Base-by-base conservation (phyloP, 805 yeast species). In the Citeromyces nyonsensis region DNA sequence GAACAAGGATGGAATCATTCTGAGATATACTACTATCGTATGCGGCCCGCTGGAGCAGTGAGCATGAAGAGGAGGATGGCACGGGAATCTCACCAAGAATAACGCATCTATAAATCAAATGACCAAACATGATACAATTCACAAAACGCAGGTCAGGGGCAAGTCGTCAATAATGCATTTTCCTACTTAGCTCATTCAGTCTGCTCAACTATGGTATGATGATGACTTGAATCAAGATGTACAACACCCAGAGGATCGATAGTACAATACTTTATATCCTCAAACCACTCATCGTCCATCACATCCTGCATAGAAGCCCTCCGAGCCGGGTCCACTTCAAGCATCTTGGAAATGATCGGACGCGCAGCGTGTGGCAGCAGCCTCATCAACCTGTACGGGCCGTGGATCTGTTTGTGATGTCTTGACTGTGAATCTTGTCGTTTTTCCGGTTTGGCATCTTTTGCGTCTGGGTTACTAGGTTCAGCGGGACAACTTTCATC, bases 341-440 rank as follows among this genome's bases (percentile, higher is more conserved):
- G 53, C 73, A 81, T 78, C 36, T 56, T 62, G 15, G 79, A 73
- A 22, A 81, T 60, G 8, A 81, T 59, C 9, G 88, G 91, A 51
- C 94, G 66, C 10, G 91, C 60, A 6, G 88, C 85, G 50, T 81
- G 94, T 4, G 94, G 94, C 25, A 81, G 54, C 32, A 81, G 56
- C 54, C 94, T 68, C 76, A 81, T 70, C 40, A 81, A 57, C 48
- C 94, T 61, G 54, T 81, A 81, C 8, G 91, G 88, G 5, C 94
- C 94, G 44, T 79, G 85, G 15, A 79, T 71, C 39, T 73, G 75
- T 42, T 69, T 70, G 43, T 52, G 57, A 25, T 63, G 60, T 38
- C 57, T 57, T 11, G 42, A 20, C n/a, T 44, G 35, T 28, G 42
- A 31, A 4, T 47, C 41, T 24, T 54, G 56, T 29, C 58, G 48